phyloP scores from a whole-genome alignment of 495 filamentous ascomycete genomes.

The Lichina pygmaea region DNA sequence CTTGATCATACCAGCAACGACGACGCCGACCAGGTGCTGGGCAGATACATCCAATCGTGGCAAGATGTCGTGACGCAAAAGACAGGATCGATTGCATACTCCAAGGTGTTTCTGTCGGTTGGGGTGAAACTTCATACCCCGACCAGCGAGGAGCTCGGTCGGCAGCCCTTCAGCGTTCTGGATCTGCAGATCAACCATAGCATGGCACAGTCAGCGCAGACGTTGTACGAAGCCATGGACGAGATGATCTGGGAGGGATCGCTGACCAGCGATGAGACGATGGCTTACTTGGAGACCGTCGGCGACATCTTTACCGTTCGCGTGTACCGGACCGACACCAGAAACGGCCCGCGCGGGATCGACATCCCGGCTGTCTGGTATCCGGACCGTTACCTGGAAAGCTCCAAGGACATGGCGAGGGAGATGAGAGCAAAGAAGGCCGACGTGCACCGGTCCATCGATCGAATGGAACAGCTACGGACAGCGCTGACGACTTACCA shows the following conservation, averaged over 20 bases:
- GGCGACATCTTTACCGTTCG: conserved; percentile 43
- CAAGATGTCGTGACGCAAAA: conserved; percentile 10
- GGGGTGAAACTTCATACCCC: conserved; percentile 6
- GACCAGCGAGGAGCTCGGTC: conserved; percentile 9
- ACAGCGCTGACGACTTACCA: conserved; percentile 14
- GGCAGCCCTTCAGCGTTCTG: conserved; percentile 12
- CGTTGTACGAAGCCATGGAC: conserved; percentile 52
- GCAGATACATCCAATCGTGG: conserved; percentile 7
- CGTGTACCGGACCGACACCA: conserved; percentile 16
- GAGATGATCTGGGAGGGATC: conserved; percentile 31
- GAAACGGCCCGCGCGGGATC: conserved; percentile 17
- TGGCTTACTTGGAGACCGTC: conserved; percentile 25
- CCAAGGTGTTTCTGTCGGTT: conserved; percentile 5
- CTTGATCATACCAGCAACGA: conserved; percentile 14
- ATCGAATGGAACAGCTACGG: conserved; percentile 9
- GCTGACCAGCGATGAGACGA: conserved; percentile 19
- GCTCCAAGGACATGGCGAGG: conserved; percentile 23
- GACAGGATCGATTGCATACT: conserved; percentile 5
- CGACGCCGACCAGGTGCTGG: conserved; percentile 4
- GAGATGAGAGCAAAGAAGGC: conserved; percentile 18
- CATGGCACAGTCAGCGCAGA: conserved; percentile 11
- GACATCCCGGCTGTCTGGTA: conserved; percentile 46
- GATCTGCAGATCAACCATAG: conserved; percentile 17
- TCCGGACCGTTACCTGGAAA: conserved; percentile 48
- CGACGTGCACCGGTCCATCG: conserved; percentile 8